A percentile compares a stretch with the other conserved stretches of the same genome.
phyloP scores from a whole-genome alignment of 2,329 filamentous ascomycete genomes.

The Nothophaeocryptopus gaeumannii region DNA sequence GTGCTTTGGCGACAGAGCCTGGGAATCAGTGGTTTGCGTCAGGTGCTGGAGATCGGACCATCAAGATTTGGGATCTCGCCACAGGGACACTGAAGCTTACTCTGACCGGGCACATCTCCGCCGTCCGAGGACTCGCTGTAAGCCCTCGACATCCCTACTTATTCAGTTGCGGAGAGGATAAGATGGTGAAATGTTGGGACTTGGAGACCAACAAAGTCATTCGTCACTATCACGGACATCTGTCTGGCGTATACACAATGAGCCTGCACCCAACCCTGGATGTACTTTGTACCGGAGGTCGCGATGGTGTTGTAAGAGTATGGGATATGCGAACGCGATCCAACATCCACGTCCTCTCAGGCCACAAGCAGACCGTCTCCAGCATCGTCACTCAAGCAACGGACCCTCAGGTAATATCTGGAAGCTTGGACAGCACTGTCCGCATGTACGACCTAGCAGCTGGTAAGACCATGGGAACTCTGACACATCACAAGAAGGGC shows the following conservation, averaged over 20 bases:
- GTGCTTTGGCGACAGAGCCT: conserved; percentile 84
- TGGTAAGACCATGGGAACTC: conserved; percentile 90
- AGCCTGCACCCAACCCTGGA: conserved; percentile 92
- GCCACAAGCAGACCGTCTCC: conserved; percentile 86
- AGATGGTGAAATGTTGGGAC: conserved; percentile 99
- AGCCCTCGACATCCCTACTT: conserved; percentile 93
- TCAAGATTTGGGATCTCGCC: conserved; percentile 98
- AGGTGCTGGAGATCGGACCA: conserved; percentile 90
- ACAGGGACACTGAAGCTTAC: conserved; percentile 81
- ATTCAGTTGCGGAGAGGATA: conserved; percentile 97
- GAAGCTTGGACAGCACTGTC: conserved; percentile 88
- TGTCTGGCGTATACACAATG: conserved; percentile 92
- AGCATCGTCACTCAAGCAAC: conserved; percentile 91
- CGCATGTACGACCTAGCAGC: conserved; percentile 94
- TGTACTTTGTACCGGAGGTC: conserved; percentile 88
- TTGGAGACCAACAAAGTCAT: conserved; percentile 99
- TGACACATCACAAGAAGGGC: conserved; percentile 98
- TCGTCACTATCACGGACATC: conserved; percentile 93
- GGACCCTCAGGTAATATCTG: conserved; percentile 90
- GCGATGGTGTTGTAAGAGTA: conserved; percentile 89
- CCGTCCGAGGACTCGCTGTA: conserved; percentile 85
- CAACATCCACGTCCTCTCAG: conserved; percentile 89
- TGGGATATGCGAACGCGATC: conserved; percentile 98
- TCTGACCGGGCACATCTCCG: conserved; percentile 90
- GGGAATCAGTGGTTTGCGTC: conserved; percentile 97